phyloP scores from a whole-genome alignment of 2,329 filamentous ascomycete species.

The Chaetomiaceae sp. region DNA sequence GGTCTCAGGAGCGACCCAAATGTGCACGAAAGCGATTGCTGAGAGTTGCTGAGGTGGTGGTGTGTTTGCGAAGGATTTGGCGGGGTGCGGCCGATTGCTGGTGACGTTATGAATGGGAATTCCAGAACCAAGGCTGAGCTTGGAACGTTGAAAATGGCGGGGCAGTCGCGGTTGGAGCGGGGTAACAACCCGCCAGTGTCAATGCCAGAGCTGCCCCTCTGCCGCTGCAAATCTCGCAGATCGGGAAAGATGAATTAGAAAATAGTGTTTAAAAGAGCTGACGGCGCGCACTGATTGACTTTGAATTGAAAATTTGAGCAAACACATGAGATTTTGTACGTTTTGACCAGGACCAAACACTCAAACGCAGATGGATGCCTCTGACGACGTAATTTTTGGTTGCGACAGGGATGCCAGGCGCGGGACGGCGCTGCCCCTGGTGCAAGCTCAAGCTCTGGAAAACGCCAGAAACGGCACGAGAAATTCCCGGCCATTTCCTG shows the following conservation, averaged over 20 bases:
- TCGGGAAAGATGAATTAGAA: too few relatives aligned
- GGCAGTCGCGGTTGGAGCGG: constrained; percentile 12
- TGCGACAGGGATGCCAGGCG: not conserved
- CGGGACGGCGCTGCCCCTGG: constrained; percentile 2
- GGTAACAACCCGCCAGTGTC: constrained; percentile 3
- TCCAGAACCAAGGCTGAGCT: constrained; percentile 13
- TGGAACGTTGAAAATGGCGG: constrained; percentile 13
- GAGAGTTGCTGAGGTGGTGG: not conserved
- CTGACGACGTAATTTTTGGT: constrained; percentile 11
- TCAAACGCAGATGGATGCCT: not conserved
- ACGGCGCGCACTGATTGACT: too few relatives aligned
- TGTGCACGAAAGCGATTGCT: not conserved
- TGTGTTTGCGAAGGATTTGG: not conserved
- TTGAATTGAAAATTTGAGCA: too few relatives aligned
- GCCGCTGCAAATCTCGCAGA: too few relatives aligned
- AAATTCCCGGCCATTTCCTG: constrained; percentile 8
- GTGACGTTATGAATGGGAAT: constrained; percentile 13
- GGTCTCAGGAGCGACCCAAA: too few relatives aligned
- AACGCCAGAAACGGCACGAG: constrained; percentile 3
- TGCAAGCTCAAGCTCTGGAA: not conserved
- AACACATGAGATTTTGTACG: too few relatives aligned
- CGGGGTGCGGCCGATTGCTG: not conserved
- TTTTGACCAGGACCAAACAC: too few relatives aligned
- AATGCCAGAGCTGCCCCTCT: too few relatives aligned
- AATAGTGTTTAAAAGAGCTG: too few relatives aligned